Percentiles rank a stretch among this genome's conserved stretches.
Evolutionary conservation across 2,329 filamentous ascomycete species (phyloP).

Genomic region (Fusarium sublunatum): DNA sequence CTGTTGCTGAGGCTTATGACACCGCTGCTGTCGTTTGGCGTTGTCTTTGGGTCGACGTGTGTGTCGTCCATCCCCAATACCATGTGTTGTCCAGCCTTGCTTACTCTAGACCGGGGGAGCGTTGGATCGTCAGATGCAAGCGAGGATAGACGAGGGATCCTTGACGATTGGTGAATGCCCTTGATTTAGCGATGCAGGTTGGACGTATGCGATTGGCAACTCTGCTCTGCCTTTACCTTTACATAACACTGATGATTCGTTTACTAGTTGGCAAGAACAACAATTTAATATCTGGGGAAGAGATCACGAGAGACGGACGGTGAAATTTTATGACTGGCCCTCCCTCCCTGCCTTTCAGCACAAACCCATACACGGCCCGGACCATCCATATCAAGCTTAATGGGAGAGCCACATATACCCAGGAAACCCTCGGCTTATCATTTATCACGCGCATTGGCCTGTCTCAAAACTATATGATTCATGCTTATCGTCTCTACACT

Average conservation of each 20-base stretch:
- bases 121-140: conserved; percentile 29
- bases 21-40: conserved; percentile 2
- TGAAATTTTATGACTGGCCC: conserved; percentile 10
- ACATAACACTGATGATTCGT: conserved; percentile 6
- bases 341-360: conserved; percentile 19
- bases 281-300: conserved; percentile 1
- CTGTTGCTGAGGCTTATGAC: conserved; percentile 29
- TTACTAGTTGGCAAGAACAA: conserved; percentile 5
- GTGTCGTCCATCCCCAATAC: conserved; percentile 23
- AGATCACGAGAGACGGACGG: conserved; percentile 19
- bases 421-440: conserved; percentile 5
- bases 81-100: conserved; percentile 4
- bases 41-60: conserved; percentile 1
- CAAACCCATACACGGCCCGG: conserved; percentile 20
- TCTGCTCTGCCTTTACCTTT: conserved; percentile 14
- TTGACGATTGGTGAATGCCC: conserved; percentile 21
- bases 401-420: conserved; percentile 4
- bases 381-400: conserved; percentile 19
- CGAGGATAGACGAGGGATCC: conserved; percentile 25
- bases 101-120: conserved; percentile 22
- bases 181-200: conserved; percentile 16
- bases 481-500: neutral
- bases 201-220: conserved; percentile 9
- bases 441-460: conserved; percentile 8
- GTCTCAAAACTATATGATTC: neutral